Conservation (phyloP, 225 moss, liverwort and hornwort genomes). For the Sphagnum contortum region DNA sequence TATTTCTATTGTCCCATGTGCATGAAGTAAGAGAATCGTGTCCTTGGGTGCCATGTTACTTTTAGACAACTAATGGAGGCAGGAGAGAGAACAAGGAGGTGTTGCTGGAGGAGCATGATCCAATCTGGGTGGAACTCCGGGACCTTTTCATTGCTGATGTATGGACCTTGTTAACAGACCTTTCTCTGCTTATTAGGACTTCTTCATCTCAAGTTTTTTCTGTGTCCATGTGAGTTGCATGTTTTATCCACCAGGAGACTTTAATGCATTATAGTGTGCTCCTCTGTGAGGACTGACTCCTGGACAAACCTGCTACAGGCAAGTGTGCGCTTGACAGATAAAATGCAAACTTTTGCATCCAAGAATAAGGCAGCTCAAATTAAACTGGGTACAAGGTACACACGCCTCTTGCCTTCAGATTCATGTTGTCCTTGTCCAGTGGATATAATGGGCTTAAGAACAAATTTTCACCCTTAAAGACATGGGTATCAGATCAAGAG, state of each 20-base stretch:
- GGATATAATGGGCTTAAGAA: too few relatives aligned
- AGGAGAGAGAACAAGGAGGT: constrained; percentile 81
- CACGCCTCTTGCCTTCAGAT: neutral
- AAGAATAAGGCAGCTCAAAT: constrained; percentile 93
- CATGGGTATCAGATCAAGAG: neutral
- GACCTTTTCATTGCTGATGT: constrained; percentile 95
- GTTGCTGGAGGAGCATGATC: constrained; percentile 90
- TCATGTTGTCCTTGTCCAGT: neutral
- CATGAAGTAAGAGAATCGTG: too few relatives aligned
- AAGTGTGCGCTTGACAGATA: constrained; percentile 66
- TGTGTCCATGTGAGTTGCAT: constrained; percentile 5
- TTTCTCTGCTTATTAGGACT: neutral
- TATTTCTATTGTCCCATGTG: too few relatives aligned
- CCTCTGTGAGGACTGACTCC: neutral
- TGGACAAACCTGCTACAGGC: constrained; percentile 25
- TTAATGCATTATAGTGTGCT: neutral
- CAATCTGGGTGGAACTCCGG: constrained; percentile 88
- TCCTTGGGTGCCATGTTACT: too few relatives aligned
- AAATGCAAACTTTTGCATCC: constrained; percentile 81
- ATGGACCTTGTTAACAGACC: constrained; percentile 3
- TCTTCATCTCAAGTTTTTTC: neutral
- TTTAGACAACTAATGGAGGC: constrained; percentile 14
- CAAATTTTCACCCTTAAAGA: too few relatives aligned
- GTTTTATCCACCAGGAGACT: neutral
- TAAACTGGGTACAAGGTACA: constrained; percentile 67